Conservation (phyloP, 306 rosid species). For the Luffa aegyptiaca region DNA sequence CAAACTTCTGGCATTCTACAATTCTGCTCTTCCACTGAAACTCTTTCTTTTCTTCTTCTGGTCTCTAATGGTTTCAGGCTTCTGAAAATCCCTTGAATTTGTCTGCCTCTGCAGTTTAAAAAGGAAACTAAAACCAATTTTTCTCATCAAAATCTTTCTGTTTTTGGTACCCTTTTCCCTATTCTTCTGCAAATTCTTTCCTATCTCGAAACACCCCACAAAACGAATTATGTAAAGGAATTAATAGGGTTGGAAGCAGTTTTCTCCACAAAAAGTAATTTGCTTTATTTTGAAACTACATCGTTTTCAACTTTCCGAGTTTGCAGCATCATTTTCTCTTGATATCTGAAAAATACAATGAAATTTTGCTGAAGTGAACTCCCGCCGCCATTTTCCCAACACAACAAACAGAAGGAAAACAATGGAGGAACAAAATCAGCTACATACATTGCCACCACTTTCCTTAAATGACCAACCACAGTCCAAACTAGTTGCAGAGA, state of each 20-base stretch:
- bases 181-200: conserved; percentile 3
- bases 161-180: conserved; percentile 1
- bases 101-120: neutral
- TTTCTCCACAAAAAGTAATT: conserved; percentile 5
- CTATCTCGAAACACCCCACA: neutral
- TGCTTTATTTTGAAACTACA: neutral
- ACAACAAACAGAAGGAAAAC: neutral
- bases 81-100: neutral
- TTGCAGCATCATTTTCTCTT: neutral
- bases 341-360: neutral
- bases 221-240: conserved; percentile 1
- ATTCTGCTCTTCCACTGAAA: neutral
- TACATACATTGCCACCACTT: neutral
- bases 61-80: neutral
- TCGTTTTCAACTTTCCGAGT: neutral
- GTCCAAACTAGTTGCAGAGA: neutral
- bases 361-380: neutral
- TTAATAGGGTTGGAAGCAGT: neutral
- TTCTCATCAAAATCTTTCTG: neutral
- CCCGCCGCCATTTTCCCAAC: neutral
- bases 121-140: neutral
- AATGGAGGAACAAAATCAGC: neutral
- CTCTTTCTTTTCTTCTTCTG: neutral
- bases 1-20: conserved; percentile 27
- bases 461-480: neutral